Conservation (phyloP, 208 protist genomes). For the Herpetomonas samuelpessoai region DNA sequence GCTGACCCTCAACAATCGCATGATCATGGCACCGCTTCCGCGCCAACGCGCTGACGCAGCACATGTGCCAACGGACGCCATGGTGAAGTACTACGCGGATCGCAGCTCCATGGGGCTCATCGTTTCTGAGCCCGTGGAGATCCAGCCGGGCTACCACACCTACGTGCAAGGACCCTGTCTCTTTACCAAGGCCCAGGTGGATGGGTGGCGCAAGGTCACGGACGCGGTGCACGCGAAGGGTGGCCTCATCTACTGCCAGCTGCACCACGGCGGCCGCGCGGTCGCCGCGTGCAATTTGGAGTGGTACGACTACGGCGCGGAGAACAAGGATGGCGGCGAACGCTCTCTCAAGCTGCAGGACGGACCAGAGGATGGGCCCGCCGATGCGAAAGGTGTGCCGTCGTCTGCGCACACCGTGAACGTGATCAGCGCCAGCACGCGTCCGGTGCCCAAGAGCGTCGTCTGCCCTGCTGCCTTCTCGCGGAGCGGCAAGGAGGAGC, state of each 20-base stretch:
- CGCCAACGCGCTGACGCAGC: not conserved
- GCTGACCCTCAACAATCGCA: not conserved
- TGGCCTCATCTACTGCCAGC: not conserved
- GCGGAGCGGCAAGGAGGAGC: slow-evolving; percentile 6
- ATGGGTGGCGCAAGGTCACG: not conserved
- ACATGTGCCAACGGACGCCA: not conserved
- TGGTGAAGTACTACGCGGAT: not conserved
- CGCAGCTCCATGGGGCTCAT: not conserved
- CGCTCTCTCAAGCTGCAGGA: slow-evolving; percentile 1
- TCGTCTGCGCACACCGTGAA: not conserved
- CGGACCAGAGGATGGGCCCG: not conserved
- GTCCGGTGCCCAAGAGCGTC: not conserved
- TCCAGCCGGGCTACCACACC: not conserved
- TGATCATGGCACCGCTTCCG: not conserved
- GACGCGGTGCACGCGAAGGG: not conserved
- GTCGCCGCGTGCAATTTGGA: slow-evolving; percentile 8
- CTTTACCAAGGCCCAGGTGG: not conserved
- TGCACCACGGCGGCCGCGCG: not conserved
- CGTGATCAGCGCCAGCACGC: not conserved
- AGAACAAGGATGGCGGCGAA: slow-evolving; percentile 8
- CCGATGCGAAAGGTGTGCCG: not conserved
- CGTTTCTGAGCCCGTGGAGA: not conserved
- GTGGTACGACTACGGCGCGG: not conserved
- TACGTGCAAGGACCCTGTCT: not conserved
- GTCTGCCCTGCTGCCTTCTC: slow-evolving; percentile 6